Evolutionary conservation across 2,329 filamentous ascomycete species (phyloP).

Genomic region (Trichocomaceae sp.): DNA sequence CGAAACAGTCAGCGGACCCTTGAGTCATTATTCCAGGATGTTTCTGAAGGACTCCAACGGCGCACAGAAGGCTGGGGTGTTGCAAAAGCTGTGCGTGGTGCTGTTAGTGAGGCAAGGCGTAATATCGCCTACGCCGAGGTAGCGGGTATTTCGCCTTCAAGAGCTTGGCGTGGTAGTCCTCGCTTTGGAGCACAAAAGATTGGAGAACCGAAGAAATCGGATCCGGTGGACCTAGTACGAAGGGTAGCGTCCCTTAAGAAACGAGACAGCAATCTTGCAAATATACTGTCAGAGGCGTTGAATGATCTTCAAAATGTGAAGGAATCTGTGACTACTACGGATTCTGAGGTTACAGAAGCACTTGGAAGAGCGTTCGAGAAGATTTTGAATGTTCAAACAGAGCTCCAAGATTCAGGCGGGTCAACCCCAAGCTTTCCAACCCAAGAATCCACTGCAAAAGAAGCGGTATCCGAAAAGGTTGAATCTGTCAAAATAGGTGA

Average conservation of each 20-base stretch:
- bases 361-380: conserved; percentile 35
- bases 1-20: conserved; percentile 37
- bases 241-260: conserved; percentile 32
- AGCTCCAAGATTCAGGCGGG: conserved; percentile 26
- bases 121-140: conserved; percentile 41
- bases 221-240: conserved; percentile 23
- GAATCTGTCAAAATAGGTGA: not conserved
- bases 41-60: conserved; percentile 43
- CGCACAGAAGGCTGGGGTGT: conserved; percentile 46
- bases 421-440: conserved; percentile 26
- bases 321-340: conserved; percentile 20
- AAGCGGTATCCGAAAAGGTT: not conserved
- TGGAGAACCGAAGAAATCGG: conserved; percentile 12
- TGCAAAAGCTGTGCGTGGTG: conserved; percentile 43
- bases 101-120: conserved; percentile 40
- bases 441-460: conserved; percentile 17
- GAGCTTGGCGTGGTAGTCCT: conserved; percentile 16
- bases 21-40: conserved; percentile 43
- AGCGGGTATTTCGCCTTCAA: conserved; percentile 23
- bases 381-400: conserved; percentile 39
- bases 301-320: conserved; percentile 35
- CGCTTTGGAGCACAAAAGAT: conserved; percentile 15
- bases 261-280: conserved; percentile 32
- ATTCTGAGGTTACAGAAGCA: conserved; percentile 22
- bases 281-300: conserved; percentile 36